Evolutionary conservation across 1,284 basidiomycete species (phyloP).

Genomic region (Ceratobasidium sp.): DNA sequence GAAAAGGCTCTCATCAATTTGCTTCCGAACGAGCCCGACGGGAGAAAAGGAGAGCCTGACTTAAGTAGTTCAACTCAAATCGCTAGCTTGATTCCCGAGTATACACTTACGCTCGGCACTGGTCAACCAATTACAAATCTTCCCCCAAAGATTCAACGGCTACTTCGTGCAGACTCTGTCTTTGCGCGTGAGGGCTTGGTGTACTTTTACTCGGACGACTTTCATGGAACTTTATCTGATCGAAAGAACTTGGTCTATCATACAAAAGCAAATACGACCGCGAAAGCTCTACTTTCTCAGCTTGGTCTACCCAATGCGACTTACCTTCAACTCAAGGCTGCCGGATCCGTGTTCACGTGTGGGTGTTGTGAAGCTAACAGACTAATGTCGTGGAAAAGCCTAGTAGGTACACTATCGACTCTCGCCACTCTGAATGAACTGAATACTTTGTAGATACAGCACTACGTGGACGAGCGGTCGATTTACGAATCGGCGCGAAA

Average conservation of each 20-base stretch:
- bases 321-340: constrained; percentile 26
- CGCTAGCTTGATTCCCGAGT: background rate
- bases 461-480: background rate
- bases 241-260: background rate
- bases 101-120: background rate
- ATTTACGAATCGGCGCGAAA: background rate
- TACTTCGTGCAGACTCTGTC: constrained; percentile 34
- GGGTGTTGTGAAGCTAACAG: background rate
- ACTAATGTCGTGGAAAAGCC: background rate
- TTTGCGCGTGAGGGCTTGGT: background rate
- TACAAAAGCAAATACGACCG: background rate
- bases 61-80: background rate
- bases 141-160: background rate
- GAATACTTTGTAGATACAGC: background rate
- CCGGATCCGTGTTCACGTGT: constrained; percentile 10
- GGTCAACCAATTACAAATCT: constrained; percentile 10
- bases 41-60: background rate
- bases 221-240: background rate
- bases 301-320: constrained; percentile 18
- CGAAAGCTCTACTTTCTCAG: constrained; percentile 2
- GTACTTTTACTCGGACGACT: constrained; percentile 21
- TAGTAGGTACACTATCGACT: background rate
- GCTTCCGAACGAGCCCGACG: background rate
- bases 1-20: constrained; percentile 5
- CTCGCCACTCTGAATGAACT: too few species aligned